Evolutionary conservation across 208 protist species (phyloP).

Genomic region (Wallacemonas sp.): DNA sequence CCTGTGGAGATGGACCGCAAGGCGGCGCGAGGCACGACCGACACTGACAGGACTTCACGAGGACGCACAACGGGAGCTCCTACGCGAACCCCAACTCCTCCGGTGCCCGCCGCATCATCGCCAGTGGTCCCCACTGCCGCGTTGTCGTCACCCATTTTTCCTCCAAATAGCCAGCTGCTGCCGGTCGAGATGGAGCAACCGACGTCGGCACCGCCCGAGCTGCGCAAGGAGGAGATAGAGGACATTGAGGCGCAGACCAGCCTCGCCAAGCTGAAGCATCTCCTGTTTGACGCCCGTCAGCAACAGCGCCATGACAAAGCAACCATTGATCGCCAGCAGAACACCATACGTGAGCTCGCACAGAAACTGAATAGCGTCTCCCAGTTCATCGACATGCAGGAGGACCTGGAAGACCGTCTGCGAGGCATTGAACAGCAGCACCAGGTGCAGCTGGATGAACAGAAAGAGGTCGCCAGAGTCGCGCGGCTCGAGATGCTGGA

Average conservation of each 20-base stretch:
- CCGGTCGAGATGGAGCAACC: no score
- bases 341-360: constrained; percentile 53
- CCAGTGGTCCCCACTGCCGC: no score
- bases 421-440: constrained; percentile 28
- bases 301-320: constrained; percentile 34
- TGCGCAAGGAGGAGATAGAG: neutral
- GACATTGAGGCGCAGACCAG: constrained; percentile 1
- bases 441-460: constrained; percentile 21
- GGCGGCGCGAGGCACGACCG: neutral
- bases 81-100: no score
- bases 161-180: no score
- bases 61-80: no score
- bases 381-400: constrained; percentile 49
- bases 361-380: constrained; percentile 46
- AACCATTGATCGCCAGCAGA: constrained; percentile 39
- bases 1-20: constrained; percentile 27
- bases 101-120: no score
- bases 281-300: constrained; percentile 11
- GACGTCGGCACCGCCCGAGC: no score
- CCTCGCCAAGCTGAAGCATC: neutral
- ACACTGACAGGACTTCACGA: neutral
- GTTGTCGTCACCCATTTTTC: no score
- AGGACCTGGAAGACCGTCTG: constrained; percentile 48
- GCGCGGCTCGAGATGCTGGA: constrained; percentile 70
- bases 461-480: constrained; percentile 18